Conservation (phyloP, 169 alveolate species). For the Plasmodium adleri region DNA sequence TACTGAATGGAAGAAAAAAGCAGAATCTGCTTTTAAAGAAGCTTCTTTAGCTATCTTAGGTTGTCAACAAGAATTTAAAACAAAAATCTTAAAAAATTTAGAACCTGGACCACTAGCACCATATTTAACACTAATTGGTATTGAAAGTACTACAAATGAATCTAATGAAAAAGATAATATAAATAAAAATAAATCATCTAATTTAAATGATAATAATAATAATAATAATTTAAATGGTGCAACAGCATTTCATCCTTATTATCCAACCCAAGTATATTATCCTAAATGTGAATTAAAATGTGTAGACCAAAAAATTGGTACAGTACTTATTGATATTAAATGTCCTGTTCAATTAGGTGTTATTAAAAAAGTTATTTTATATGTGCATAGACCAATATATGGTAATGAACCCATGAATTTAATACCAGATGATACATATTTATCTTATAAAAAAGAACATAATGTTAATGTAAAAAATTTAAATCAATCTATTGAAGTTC, state of each 20-base stretch:
- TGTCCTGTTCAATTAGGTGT: slow-evolving; percentile 78
- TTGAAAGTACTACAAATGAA: neutral
- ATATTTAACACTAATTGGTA: slow-evolving; percentile 42
- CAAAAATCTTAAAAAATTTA: slow-evolving; percentile 41
- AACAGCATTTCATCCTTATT: slow-evolving; percentile 27
- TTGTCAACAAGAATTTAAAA: slow-evolving; percentile 75
- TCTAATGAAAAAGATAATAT: neutral
- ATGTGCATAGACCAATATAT: slow-evolving; percentile 82
- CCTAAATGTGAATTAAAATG: slow-evolving; percentile 80
- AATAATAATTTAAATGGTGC: neutral
- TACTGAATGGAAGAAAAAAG: slow-evolving; percentile 81
- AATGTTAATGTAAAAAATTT: slow-evolving; percentile 76
- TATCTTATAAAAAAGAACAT: slow-evolving; percentile 71
- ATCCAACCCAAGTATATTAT: slow-evolving; percentile 70
- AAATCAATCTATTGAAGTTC: slow-evolving; percentile 79
- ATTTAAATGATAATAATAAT: neutral
- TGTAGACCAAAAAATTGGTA: slow-evolving; percentile 81
- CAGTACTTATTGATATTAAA: slow-evolving; percentile 74
- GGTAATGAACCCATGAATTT: slow-evolving; percentile 83
- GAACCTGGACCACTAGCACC: slow-evolving; percentile 73
- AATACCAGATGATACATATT: slow-evolving; percentile 55
- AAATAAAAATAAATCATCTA: neutral
- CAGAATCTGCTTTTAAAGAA: slow-evolving; percentile 86
- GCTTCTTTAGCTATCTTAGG: slow-evolving; percentile 85
- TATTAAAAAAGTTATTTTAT: slow-evolving; percentile 74